Evolutionary conservation across 495 filamentous ascomycete species (phyloP), one percentile per base, ranked within the genome.

Genomic region (Penicillium goetzii): DNA sequence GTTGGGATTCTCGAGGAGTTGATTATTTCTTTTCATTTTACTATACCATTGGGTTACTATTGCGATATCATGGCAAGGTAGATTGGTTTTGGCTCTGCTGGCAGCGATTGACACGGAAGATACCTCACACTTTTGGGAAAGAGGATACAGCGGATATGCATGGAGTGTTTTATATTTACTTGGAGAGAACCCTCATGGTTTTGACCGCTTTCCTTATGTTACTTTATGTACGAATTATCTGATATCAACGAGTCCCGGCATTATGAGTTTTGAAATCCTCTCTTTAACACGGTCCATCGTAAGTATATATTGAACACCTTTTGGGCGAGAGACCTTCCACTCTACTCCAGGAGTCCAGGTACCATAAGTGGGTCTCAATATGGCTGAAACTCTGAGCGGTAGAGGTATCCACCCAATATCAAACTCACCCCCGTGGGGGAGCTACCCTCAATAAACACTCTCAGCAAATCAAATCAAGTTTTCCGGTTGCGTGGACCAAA

Each of bases 1-100:
- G 52, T 70, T 67, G 38, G 7, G 14, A 51, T 59, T 47, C 4
- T 43, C 15, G 56, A 15, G 4, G 47, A 61, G 58, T 56, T 17
- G 28, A 7, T 30, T 36, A 2, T 30, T 51, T 10, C 12, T 51
- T 51, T 51, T 51, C n/a, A 9, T 17, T 51, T 51, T 28, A 28
- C 25, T 28, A 51, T 51, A 55, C 30, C 52, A 55, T n/a, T 51
- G 23, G 25, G 36, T 32, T 32, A 32, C 5, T 30, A 6, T 30
- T 32, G 30, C 30, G 23, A 32, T 28, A 51, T 59, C 4, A 52
- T 32, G 21, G 45, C 21, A n/a, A 28, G 43, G 56, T 43, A 59
- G 40, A 59, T 47, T 59, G 25, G 15, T 58, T 30, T 47, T 21
- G 41, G 28, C 9, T 51, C 45, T 59, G 21, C 25, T 19, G 32